phyloP scores from a whole-genome alignment of 148 eudicot genomes.

The Rhododendron molle region DNA sequence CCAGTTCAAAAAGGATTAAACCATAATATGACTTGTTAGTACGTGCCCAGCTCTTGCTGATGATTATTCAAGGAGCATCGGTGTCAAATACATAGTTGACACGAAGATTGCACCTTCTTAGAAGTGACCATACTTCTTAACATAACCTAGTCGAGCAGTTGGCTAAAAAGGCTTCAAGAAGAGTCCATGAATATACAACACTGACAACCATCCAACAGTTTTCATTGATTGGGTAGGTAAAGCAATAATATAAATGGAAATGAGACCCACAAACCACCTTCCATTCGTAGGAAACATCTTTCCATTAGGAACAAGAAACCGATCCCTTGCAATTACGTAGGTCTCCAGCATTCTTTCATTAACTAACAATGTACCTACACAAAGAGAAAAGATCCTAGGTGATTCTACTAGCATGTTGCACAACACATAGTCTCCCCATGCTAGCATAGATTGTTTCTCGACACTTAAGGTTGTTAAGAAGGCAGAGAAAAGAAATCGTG shows the following conservation, averaged over 20 bases:
- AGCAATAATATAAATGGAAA: neutral
- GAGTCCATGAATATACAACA: neutral
- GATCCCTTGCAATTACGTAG: constrained; percentile 89
- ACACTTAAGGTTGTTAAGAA: neutral
- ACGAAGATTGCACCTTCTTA: neutral
- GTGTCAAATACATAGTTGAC: neutral
- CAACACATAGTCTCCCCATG: neutral
- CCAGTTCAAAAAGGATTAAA: neutral
- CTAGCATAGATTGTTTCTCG: neutral
- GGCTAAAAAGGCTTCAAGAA: neutral
- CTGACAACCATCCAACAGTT: neutral
- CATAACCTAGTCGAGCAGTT: neutral
- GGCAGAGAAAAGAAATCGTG: neutral
- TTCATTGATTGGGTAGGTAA: neutral
- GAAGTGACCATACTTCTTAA: neutral
- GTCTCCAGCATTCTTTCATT: constrained; percentile 98
- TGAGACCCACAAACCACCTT: constrained; percentile 42
- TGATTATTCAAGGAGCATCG: neutral
- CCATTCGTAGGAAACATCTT: constrained; percentile 96
- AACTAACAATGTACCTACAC: constrained; percentile 75
- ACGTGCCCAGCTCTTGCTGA: neutral
- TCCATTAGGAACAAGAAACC: constrained; percentile 86
- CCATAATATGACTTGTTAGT: neutral
- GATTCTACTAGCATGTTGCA: neutral
- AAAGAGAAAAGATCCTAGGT: neutral